Base-by-base conservation (phyloP, 2,329 filamentous ascomycete species). In the Pseudogymnoascus pannorum region DNA sequence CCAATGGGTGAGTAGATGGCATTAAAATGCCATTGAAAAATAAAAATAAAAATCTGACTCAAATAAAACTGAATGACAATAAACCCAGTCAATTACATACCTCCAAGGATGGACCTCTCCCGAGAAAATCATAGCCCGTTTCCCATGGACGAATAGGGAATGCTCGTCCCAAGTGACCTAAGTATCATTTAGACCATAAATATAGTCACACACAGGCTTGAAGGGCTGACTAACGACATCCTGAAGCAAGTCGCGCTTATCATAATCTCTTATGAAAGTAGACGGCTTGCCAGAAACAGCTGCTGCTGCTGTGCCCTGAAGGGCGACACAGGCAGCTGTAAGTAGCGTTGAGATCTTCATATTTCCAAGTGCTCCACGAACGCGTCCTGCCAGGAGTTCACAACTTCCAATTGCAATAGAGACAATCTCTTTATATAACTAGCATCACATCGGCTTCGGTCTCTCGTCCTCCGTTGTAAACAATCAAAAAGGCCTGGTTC, bases 41-140 rank as follows among this genome's bases (percentile, higher is more conserved):
- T 54, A 31, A 31, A 51, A n/a, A 51, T 12, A 7, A 2, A 18
- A 12, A 4, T 12, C 40, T 2, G 14, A n/a, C 3, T 31, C n/a
- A 54, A 31, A 54, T 26, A 6, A n/a, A n/a, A n/a, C 1, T 18
- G 3, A 31, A 54, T 5, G 48, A 11, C 44, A 54, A 29, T 18
- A 1, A 31, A 54, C 31, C 31, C 79, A 75, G 60, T 79, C 24
- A 31, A 54, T 31, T 54, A 54, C 48, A 31, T 54, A 54, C 48
- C 48, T 54, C 48, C 48, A 92, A 0, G 88, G 87, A 69, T 92
- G 88, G 2, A 91, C 81, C 70, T 92, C 89, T 38, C 85, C 89
- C 42, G 83, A 87, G 71, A 87, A 91, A 35, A 92, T 78, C 70
- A 90, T 84, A 48, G 89, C 76, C 8, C 88, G 81, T 69, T 91